Evolutionary conservation across 257 asterid genomes (phyloP), one percentile per base, ranked within the genome.

Genomic region (Coffea eugenioides): DNA sequence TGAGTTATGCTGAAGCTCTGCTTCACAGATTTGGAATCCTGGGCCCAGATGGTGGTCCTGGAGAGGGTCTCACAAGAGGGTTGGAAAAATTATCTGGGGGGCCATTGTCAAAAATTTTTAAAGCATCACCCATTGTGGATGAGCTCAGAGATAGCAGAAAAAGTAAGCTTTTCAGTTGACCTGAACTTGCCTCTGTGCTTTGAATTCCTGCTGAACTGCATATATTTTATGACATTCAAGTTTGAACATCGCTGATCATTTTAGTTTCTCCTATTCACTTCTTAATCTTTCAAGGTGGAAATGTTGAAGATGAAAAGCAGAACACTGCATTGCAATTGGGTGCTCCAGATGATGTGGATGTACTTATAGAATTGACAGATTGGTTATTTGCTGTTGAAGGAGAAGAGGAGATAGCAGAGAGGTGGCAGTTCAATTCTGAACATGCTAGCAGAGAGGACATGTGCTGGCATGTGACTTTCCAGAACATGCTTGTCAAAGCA

Each of bases 301-400:
- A 78, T 67, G 80, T 65, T 43, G 89, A 73, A 76, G 90, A 86
- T 79, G 87, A 85, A 80, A 87, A 84, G 64, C 89, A 87, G 78
- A 83, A 73, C 78, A 79, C 81, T 73, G 80, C 87, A 74, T 81
- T 90, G 90, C 89, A 88, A 79, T 83, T 94, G 88, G 98, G 97
- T 77, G 82, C 87, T 54, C 99, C 98, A 64, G 97, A 96, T 90
- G 98, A 96, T 70, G 90, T 94, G 86, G 92, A 94, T 72, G 73
- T 96, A 79, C 85, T 95, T 51, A 82, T 96, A 77, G 95, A 96
- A 80, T 84, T 96, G 81, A 92, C 89, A 85, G 97, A 96, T 83
- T 96, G 99, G 99, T 82, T 94, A 87, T 96, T 96, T 88, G 96
- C 98, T 81, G 94, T 96, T 69, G 99, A 96, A 91, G 94, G 97